phyloP scores from a whole-genome alignment of 352 stramenopile genomes.

The Phytophthora chlamydospora region DNA sequence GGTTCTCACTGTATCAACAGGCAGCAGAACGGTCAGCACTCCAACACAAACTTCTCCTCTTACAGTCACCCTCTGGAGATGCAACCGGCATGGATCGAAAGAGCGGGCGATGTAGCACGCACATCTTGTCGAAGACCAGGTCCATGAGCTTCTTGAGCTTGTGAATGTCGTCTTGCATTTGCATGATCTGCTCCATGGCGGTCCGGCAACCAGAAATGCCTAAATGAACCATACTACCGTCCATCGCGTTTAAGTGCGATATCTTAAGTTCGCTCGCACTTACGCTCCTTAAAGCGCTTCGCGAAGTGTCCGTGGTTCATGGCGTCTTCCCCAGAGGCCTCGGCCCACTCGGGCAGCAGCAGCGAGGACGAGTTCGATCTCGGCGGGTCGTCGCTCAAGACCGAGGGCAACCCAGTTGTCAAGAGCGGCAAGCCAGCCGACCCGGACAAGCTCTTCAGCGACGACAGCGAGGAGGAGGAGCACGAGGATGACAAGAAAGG shows the following conservation, averaged over 20 bases:
- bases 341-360: constrained; percentile 52
- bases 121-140: constrained; percentile 88
- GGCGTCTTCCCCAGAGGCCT: constrained; percentile 63
- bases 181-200: constrained; percentile 89
- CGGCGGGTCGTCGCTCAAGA: constrained; percentile 39
- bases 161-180: constrained; percentile 92
- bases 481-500: constrained; percentile 30
- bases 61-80: not conserved
- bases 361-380: constrained; percentile 85
- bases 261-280: not conserved
- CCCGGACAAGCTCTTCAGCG: constrained; percentile 68
- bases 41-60: not conserved
- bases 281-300: not conserved
- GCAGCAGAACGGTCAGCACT: constrained; percentile 10
- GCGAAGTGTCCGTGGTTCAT: constrained; percentile 21
- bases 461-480: constrained; percentile 66
- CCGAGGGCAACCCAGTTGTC: constrained; percentile 3
- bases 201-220: not conserved
- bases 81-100: not conserved
- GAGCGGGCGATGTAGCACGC: constrained; percentile 3
- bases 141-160: constrained; percentile 94
- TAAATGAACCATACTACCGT: not conserved
- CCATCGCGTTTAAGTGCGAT: too few relatives aligned
- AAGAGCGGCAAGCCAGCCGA: constrained; percentile 29
- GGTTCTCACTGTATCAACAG: constrained; percentile 48